Conservation (phyloP, 108 stramenopile genomes). For the Fragilariopsis cylindrus region DNA sequence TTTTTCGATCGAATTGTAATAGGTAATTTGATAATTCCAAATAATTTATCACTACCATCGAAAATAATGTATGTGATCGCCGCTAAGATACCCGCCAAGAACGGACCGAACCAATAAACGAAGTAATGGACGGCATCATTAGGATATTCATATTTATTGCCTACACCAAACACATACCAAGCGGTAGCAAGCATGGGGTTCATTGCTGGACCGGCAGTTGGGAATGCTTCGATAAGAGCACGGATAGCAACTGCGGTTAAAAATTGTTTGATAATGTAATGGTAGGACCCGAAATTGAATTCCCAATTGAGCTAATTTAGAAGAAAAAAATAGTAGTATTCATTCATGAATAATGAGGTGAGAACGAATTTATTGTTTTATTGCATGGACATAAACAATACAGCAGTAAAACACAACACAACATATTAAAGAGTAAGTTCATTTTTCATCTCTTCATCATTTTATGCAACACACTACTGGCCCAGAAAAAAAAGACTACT, state of each 20-base stretch:
- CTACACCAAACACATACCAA: slow-evolving; percentile 73
- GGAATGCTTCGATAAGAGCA: slow-evolving; percentile 81
- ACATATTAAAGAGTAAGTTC: neutral
- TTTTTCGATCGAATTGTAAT: slow-evolving; percentile 66
- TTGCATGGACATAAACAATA: neutral
- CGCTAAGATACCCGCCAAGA: slow-evolving; percentile 65
- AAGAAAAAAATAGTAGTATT: neutral
- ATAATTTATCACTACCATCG: slow-evolving; percentile 63
- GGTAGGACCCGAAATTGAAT: slow-evolving; percentile 80
- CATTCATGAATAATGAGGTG: neutral
- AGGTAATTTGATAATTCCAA: slow-evolving; percentile 64
- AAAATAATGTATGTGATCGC: slow-evolving; percentile 68
- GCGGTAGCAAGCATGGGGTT: slow-evolving; percentile 90
- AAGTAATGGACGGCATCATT: slow-evolving; percentile 71
- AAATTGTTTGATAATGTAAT: slow-evolving; percentile 87
- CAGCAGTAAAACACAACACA: neutral
- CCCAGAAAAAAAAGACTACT: slow-evolving; percentile 2
- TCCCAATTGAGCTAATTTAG: slow-evolving; percentile 70
- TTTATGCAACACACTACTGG: neutral
- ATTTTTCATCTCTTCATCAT: neutral
- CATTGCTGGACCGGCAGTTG: slow-evolving; percentile 84
- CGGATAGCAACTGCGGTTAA: slow-evolving; percentile 86
- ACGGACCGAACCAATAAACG: slow-evolving; percentile 83
- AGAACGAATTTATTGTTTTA: neutral
- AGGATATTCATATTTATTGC: slow-evolving; percentile 56